Evolutionary conservation across 2,329 filamentous ascomycete species (phyloP), one percentile per base, ranked within the genome.

Genomic region (Bipolaris zeicola): DNA sequence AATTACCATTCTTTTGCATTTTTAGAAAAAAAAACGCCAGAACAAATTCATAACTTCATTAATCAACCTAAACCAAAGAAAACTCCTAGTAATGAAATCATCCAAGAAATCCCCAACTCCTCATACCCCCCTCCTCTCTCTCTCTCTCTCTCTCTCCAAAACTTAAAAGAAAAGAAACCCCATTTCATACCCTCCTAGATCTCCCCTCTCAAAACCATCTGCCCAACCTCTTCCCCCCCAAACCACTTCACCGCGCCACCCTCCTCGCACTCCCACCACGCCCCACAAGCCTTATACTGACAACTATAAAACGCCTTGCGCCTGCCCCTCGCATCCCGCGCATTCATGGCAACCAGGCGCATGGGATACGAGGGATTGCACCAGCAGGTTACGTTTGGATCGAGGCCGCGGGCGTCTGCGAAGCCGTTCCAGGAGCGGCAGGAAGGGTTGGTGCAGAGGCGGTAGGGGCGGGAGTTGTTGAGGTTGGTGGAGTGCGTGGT

Each of bases 361-460:
- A 55, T 14, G 10, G 16, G 2, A 8, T 10, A 8, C 38, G 31
- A 11, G 3, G 37, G 22, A 8, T 3, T 5, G n/a, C 50, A 52
- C 1, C 34, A 14, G 7, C 50, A 52, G 3, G 20, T 22, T 16
- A 7, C 7, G 5, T 26, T 16, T 2, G 50, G 24, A 5, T 28
- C 20, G 5, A 54, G 45, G 4, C 52, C 52, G 7, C 47, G 47
- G 2, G 16, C 6, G 33, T 55, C 52, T 6, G 52, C 6, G n/a
- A 50, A 55, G 3, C 52, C 52, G 36, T 55, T 55, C 34, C 46
- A 55, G 18, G 41, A 20, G 47, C 24, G 20, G 42, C 47, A 55
- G 2, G 28, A 16, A 2, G 1, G 6, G 31, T 42, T 44, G n/a
- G 14, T 38, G 45, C 52, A 55, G 24, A 7, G 34, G 34, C 52